Conservation (phyloP, 768 basidiomycete genomes). For the Thelephora ganbajun region DNA sequence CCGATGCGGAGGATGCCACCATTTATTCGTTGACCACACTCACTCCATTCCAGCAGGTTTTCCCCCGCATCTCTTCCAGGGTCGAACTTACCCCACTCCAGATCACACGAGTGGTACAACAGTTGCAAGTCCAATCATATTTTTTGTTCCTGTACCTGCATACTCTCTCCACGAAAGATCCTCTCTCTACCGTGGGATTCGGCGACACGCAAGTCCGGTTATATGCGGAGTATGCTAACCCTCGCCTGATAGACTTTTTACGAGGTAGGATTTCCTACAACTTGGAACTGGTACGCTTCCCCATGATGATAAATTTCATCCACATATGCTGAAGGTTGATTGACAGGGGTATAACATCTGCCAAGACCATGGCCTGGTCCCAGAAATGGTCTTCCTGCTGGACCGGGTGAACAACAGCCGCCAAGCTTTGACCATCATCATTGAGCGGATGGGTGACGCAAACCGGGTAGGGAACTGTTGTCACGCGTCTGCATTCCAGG, state of each 20-base stretch:
- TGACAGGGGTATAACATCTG: slow-evolving; percentile 76
- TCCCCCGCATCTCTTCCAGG: neutral
- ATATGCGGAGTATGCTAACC: slow-evolving; percentile 77
- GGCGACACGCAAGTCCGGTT: slow-evolving; percentile 83
- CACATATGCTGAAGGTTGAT: neutral
- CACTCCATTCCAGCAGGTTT: slow-evolving; percentile 83
- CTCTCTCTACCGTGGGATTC: slow-evolving; percentile 65
- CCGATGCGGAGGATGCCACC: slow-evolving; percentile 17
- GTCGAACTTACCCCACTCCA: slow-evolving; percentile 17
- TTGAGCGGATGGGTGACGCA: slow-evolving; percentile 88
- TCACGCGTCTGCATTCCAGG: neutral
- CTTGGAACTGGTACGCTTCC: slow-evolving; percentile 52
- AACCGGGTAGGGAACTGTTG: slow-evolving; percentile 43
- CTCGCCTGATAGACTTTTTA: slow-evolving; percentile 78
- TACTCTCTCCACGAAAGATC: slow-evolving; percentile 76
- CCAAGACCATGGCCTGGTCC: slow-evolving; percentile 72
- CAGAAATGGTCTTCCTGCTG: slow-evolving; percentile 94
- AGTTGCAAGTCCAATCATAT: slow-evolving; percentile 58
- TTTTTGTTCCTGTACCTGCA: slow-evolving; percentile 93
- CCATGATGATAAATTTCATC: neutral
- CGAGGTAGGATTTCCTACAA: slow-evolving; percentile 86
- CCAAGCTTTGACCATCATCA: slow-evolving; percentile 91
- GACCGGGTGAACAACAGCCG: slow-evolving; percentile 97
- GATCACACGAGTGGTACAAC: slow-evolving; percentile 81
- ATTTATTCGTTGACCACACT: slow-evolving; percentile 88